phyloP scores from a whole-genome alignment of 139 green algal species.

The Mesotaenium endlicherianum region DNA sequence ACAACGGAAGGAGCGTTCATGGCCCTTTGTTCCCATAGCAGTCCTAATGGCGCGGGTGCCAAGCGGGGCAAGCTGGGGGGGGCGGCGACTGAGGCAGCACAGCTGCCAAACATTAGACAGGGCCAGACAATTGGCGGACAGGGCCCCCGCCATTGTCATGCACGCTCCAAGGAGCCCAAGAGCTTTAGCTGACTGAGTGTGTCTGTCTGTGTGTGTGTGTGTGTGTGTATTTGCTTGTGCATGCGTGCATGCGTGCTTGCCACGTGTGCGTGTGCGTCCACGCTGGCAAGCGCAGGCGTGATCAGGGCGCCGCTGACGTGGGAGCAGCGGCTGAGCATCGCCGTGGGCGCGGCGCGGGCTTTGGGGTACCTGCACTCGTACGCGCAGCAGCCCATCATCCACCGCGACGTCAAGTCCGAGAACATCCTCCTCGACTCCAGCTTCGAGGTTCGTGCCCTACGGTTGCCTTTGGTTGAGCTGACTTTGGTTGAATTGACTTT shows the following conservation, averaged over 20 bases:
- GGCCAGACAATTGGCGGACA: not conserved
- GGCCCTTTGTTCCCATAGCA: too few species aligned
- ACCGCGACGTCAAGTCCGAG: conserved; percentile 22
- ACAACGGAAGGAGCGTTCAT: too few species aligned
- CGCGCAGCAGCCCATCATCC: conserved; percentile 8
- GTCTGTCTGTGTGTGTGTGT: not conserved
- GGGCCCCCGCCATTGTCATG: not conserved
- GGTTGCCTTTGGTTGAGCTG: too few species aligned
- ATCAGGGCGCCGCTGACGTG: not conserved
- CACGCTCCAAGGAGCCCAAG: not conserved
- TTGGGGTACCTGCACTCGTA: conserved; percentile 17
- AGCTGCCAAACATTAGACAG: not conserved
- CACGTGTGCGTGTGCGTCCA: not conserved
- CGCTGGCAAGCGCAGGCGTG: not conserved
- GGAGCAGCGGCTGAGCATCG: conserved; percentile 3
- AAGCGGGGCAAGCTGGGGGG: not conserved
- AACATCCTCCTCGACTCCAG: conserved; percentile 18
- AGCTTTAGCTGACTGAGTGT: not conserved
- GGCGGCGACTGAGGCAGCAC: not conserved
- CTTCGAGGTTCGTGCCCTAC: not conserved
- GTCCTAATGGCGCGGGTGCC: too few species aligned
- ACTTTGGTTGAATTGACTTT: too few species aligned
- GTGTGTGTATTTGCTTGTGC: not conserved
- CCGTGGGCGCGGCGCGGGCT: not conserved
- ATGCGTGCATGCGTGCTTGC: not conserved